Percentiles rank a stretch among this genome's conserved stretches.
Conservation (phyloP, 371 early-diverging fungal genomes). For the Syncephalastrum contaminatum region DNA sequence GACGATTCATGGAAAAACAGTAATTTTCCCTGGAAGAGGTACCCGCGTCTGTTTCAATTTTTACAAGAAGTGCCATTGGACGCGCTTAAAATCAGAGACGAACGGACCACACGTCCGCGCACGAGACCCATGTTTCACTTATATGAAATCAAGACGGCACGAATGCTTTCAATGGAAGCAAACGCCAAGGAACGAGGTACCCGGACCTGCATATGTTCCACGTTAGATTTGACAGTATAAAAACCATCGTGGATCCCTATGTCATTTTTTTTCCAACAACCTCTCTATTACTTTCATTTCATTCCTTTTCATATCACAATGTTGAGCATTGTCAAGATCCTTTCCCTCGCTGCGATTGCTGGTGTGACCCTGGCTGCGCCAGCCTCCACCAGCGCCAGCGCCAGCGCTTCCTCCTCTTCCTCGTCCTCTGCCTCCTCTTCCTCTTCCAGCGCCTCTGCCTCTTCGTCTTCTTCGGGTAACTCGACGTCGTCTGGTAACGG, state of each 20-base stretch:
- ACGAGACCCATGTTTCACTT: too few relatives aligned
- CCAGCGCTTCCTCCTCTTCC: conserved; percentile 3
- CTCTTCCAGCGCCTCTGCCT: conserved; percentile 1
- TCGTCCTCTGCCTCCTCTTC: conserved; percentile 4
- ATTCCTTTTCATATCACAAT: conserved; percentile 9
- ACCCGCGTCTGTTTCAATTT: too few relatives aligned
- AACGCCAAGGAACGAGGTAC: too few relatives aligned
- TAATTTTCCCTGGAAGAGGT: too few relatives aligned
- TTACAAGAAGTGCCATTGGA: too few relatives aligned
- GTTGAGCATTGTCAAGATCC: conserved; percentile 20
- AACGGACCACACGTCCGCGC: too few relatives aligned
- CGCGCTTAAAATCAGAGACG: too few relatives aligned
- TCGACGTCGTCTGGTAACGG: conserved; percentile 4
- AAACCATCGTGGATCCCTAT: neutral
- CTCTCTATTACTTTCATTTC: conserved; percentile 1
- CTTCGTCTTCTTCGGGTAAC: conserved; percentile 4
- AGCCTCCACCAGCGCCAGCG: conserved; percentile 7
- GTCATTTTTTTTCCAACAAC: neutral
- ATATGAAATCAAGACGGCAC: too few relatives aligned
- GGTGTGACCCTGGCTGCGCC: conserved; percentile 27
- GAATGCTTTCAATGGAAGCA: too few relatives aligned
- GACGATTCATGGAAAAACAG: too few relatives aligned
- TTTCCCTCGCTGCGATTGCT: conserved; percentile 19
- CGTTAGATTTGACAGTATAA: too few relatives aligned
- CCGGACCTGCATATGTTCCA: too few relatives aligned